Evolutionary conservation across 306 rosid species (phyloP).

Genomic region (Chamaecrista fasciculata): DNA sequence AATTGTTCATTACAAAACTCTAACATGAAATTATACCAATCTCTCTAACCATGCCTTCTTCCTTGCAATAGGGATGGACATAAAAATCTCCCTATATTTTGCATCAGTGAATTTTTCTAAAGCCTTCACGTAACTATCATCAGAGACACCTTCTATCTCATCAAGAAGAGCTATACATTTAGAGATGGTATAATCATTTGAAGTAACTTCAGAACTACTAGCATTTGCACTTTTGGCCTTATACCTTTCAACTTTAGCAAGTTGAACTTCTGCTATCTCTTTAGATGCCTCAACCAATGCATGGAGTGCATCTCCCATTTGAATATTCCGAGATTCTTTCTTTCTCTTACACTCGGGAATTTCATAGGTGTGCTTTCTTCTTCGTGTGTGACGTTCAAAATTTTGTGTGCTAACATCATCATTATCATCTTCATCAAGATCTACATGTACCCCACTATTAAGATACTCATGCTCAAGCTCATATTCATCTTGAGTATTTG

Average conservation of each 20-base stretch:
- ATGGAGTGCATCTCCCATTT: neutral
- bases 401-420: neutral
- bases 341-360: neutral
- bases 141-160: neutral
- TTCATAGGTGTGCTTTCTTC: neutral
- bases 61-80: neutral
- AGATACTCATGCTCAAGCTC: neutral
- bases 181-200: neutral
- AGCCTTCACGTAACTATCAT: neutral
- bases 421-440: neutral
- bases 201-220: neutral
- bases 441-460: neutral
- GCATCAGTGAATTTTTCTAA: neutral
- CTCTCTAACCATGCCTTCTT: neutral
- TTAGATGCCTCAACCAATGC: neutral
- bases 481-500: neutral
- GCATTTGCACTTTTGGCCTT: neutral
- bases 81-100: neutral
- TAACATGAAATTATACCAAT: too few species aligned
- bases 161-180: neutral
- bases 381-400: neutral
- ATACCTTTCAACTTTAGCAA: neutral
- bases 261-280: neutral
- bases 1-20: too few species aligned
- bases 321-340: neutral